These are phyloP conservation scores for Thelonectria olida DNA, from an alignment of 2,329 filamentous ascomycete genomes.

Conservation along the genomic window DNA sequence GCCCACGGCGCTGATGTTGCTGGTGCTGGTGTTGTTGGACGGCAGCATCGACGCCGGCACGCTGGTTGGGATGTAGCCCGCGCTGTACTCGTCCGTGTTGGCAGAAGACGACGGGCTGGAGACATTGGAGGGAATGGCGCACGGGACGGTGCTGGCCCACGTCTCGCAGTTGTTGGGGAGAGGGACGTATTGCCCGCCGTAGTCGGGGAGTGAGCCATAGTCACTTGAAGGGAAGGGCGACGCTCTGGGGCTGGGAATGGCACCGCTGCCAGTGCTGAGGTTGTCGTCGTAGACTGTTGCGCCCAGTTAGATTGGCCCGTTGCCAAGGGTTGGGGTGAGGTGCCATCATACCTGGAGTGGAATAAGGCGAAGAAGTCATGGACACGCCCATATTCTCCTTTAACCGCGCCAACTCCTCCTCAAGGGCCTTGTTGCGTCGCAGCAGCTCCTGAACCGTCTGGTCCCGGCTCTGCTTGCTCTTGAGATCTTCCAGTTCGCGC, in stretches of 20 bases:
- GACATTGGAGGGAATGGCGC: conserved; percentile 57
- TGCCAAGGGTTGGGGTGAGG: background rate
- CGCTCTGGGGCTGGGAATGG: conserved; percentile 54
- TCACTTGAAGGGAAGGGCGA: conserved; percentile 57
- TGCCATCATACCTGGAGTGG: conserved; percentile 47
- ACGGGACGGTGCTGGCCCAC: conserved; percentile 56
- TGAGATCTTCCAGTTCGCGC: conserved; percentile 76
- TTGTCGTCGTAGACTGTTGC: conserved; percentile 53
- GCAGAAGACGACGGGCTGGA: conserved; percentile 63
- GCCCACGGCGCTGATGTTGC: conserved; percentile 41
- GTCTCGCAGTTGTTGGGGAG: conserved; percentile 55
- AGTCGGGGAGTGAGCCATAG: conserved; percentile 55
- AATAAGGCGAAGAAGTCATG: conserved; percentile 52
- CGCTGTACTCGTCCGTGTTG: conserved; percentile 56
- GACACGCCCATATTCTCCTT: conserved; percentile 56
- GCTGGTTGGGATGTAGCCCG: conserved; percentile 59
- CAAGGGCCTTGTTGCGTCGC: conserved; percentile 61
- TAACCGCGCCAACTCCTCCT: conserved; percentile 60
- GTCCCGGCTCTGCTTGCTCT: conserved; percentile 58
- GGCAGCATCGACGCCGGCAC: conserved; percentile 56
- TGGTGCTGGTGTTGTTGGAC: conserved; percentile 40
- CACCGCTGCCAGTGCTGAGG: conserved; percentile 49
- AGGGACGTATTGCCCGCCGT: conserved; percentile 49
- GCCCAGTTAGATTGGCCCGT: conserved; percentile 25
- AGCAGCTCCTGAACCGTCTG: conserved; percentile 62